Conservation (phyloP, 2,329 filamentous ascomycete species). For the Rhinocladiella mackenziei region DNA sequence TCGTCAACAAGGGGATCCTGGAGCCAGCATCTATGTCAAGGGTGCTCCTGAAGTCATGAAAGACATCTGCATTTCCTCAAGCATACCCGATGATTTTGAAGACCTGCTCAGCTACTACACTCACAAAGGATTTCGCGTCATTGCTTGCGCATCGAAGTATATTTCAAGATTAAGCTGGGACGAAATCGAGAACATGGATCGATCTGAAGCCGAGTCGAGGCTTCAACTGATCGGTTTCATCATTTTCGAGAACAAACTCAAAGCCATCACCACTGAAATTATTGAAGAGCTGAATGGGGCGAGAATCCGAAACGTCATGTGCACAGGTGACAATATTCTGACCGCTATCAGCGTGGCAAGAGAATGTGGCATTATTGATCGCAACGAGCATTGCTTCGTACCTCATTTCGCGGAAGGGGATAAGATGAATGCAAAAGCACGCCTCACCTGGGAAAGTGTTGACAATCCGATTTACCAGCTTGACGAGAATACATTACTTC, state of each 20-base stretch:
- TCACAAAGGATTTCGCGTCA: conserved; percentile 92
- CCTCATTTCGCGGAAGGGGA: conserved; percentile 81
- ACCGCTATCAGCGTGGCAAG: conserved; percentile 94
- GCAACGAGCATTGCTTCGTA: conserved; percentile 82
- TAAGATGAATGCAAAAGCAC: conserved; percentile 66
- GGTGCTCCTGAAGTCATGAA: conserved; percentile 95
- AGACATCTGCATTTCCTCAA: conserved; percentile 80
- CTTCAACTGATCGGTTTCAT: conserved; percentile 94
- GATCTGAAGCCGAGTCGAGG: conserved; percentile 74
- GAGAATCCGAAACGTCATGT: conserved; percentile 88
- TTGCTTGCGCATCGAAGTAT: conserved; percentile 87
- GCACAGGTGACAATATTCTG: conserved; percentile 94
- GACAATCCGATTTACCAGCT: conserved; percentile 75
- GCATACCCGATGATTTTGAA: conserved; percentile 82
- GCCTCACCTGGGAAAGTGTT: conserved; percentile 88
- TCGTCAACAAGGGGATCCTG: conserved; percentile 77
- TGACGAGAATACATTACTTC: conserved; percentile 72
- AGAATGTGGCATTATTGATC: conserved; percentile 79
- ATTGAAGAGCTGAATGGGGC: conserved; percentile 77
- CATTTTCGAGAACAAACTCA: conserved; percentile 97
- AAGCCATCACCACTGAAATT: conserved; percentile 75
- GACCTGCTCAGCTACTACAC: conserved; percentile 87
- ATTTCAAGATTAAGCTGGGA: conserved; percentile 86
- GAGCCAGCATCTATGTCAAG: conserved; percentile 88
- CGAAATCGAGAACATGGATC: conserved; percentile 89